A percentile compares a stretch with the other conserved stretches of the same genome.
These are phyloP conservation scores for Lepraria neglecta DNA, from an alignment of 495 filamentous ascomycete genomes.

Conservation along the genomic window DNA sequence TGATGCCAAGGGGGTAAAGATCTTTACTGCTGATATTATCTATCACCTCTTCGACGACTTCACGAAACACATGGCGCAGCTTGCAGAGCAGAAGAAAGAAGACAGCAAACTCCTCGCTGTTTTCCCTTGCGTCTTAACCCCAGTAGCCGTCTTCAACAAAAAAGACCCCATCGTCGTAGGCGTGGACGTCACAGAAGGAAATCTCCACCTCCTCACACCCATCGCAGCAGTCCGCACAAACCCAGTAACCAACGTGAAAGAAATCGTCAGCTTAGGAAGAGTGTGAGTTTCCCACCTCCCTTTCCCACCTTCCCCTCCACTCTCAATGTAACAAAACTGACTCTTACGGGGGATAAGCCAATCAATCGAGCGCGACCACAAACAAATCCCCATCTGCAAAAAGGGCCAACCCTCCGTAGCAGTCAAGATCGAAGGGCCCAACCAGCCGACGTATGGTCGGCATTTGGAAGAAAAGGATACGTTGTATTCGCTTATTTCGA, in stretches of 20 bases:
- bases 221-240: slow-evolving; percentile 80
- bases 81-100: slow-evolving; percentile 87
- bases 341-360: slow-evolving; percentile 46
- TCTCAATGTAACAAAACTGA: slow-evolving; percentile 5
- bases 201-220: slow-evolving; percentile 76
- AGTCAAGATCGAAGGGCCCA: slow-evolving; percentile 92
- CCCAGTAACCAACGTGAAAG: slow-evolving; percentile 68
- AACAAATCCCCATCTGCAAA: slow-evolving; percentile 83
- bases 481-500: slow-evolving; percentile 80
- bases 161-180: slow-evolving; percentile 92
- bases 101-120: slow-evolving; percentile 92
- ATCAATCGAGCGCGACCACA: slow-evolving; percentile 96
- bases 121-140: slow-evolving; percentile 85
- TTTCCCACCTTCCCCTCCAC: not conserved
- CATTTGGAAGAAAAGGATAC: slow-evolving; percentile 91
- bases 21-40: slow-evolving; percentile 98
- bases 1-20: slow-evolving; percentile 91
- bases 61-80: slow-evolving; percentile 82
- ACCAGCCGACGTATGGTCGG: slow-evolving; percentile 91
- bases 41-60: slow-evolving; percentile 98
- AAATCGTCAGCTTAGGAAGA: slow-evolving; percentile 79
- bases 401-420: slow-evolving; percentile 94
- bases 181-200: slow-evolving; percentile 90
- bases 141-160: slow-evolving; percentile 98
- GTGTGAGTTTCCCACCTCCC: slow-evolving; percentile 62